These are phyloP conservation scores for Debaryomyces subglobosus DNA, from an alignment of 1,139 yeast genomes.

Conservation along the genomic window DNA sequence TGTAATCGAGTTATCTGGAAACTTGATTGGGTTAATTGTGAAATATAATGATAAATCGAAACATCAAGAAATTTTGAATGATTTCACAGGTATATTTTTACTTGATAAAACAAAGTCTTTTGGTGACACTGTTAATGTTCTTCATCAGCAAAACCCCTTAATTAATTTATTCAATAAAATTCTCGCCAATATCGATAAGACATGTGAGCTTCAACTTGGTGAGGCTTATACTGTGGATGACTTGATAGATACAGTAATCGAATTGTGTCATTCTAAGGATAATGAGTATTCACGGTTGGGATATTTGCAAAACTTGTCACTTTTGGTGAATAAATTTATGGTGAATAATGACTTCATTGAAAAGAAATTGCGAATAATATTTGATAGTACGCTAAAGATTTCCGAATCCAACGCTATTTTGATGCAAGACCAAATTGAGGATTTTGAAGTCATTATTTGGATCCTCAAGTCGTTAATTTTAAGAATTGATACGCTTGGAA, in stretches of 20 bases:
- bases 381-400: slow-evolving; percentile 3
- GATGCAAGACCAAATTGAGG: slow-evolving; percentile 15
- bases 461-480: slow-evolving; percentile 68
- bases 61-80: slow-evolving; percentile 43
- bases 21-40: slow-evolving; percentile 39
- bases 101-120: slow-evolving; percentile 18
- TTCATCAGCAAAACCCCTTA: slow-evolving; percentile 38
- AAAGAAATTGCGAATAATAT: slow-evolving; percentile 2
- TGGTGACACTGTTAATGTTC: slow-evolving; percentile 19
- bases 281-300: slow-evolving; percentile 48
- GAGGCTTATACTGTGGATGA: slow-evolving; percentile 1
- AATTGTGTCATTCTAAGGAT: slow-evolving; percentile 18
- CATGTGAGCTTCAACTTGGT: slow-evolving; percentile 15
- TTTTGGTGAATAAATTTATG: slow-evolving; percentile 56
- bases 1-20: slow-evolving; percentile 38
- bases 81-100: slow-evolving; percentile 30
- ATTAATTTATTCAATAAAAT: slow-evolving; percentile 53
- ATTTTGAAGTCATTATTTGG: slow-evolving; percentile 68
- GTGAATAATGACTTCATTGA: slow-evolving; percentile 11
- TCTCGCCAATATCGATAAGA: slow-evolving; percentile 53
- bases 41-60: slow-evolving; percentile 39
- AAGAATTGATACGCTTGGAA: slow-evolving; percentile 54
- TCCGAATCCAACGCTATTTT: slow-evolving; percentile 3
- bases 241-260: slow-evolving; percentile 22
- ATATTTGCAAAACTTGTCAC: slow-evolving; percentile 60